Evolutionary conservation across 345 rosid species (phyloP).

Genomic region (Ailanthus altissimus): DNA sequence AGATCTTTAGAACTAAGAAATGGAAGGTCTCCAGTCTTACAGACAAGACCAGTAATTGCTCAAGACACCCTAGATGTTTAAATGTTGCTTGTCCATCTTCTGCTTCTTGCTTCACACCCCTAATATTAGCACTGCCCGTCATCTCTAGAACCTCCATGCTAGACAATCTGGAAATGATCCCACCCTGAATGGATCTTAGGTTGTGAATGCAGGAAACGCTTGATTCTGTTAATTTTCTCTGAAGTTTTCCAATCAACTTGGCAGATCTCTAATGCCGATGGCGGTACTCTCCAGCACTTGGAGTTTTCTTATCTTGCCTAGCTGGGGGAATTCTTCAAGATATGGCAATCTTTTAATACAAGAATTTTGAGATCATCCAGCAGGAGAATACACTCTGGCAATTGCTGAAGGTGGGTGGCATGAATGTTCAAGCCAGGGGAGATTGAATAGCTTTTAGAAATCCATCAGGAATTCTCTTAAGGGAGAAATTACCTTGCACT

Average conservation of each 20-base stretch:
- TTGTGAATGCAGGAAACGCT: slow-evolving; percentile 43
- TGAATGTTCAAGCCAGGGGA: slow-evolving; percentile 36
- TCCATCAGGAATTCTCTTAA: slow-evolving; percentile 23
- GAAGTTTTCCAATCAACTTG: slow-evolving; percentile 35
- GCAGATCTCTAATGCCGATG: slow-evolving; percentile 35
- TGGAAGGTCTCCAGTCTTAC: slow-evolving; percentile 30
- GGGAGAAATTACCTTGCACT: slow-evolving; percentile 34
- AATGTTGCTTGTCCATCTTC: slow-evolving; percentile 35
- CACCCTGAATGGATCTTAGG: slow-evolving; percentile 36
- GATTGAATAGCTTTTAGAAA: slow-evolving; percentile 37
- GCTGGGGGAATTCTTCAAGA: no score
- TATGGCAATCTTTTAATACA: no score
- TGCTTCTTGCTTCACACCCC: slow-evolving; percentile 30
- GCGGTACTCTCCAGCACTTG: slow-evolving; percentile 44
- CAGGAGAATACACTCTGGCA: no score
- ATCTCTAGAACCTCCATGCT: slow-evolving; percentile 45
- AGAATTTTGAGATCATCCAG: no score
- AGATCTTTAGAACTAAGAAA: slow-evolving; percentile 30
- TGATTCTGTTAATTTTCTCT: slow-evolving; percentile 29
- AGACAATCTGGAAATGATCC: slow-evolving; percentile 32
- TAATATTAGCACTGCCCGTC: no score
- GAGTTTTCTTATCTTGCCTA: no score
- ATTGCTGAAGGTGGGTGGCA: slow-evolving; percentile 32
- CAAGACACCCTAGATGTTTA: slow-evolving; percentile 30
- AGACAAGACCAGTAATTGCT: slow-evolving; percentile 21